phyloP scores from a whole-genome alignment of 1,139 yeast genomes.

The Zygotorulaspora mrakii region DNA sequence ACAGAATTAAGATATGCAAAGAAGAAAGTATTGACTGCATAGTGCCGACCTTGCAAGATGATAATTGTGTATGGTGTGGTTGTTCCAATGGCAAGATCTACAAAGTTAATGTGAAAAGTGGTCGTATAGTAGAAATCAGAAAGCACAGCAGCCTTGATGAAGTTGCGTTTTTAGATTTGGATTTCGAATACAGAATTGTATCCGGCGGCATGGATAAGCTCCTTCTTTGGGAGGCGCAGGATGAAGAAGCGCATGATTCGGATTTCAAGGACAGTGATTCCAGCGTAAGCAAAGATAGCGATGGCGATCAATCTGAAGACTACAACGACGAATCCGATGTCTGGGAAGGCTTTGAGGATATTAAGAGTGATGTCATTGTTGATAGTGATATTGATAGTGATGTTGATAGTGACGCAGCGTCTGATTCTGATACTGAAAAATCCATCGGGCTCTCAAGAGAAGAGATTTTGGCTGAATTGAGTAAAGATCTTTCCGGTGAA shows the following conservation, averaged over 20 bases:
- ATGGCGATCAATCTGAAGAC: not conserved
- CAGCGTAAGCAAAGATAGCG: constrained; percentile 4
- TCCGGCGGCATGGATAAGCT: constrained; percentile 80
- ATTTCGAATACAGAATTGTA: constrained; percentile 69
- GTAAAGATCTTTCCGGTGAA: constrained; percentile 28
- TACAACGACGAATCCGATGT: not conserved
- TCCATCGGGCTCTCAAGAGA: constrained; percentile 31
- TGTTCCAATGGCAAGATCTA: constrained; percentile 76
- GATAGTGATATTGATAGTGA: constrained; percentile 12
- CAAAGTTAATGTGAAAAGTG: constrained; percentile 61
- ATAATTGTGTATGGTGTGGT: constrained; percentile 75
- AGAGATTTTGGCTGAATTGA: constrained; percentile 32
- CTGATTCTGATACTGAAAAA: constrained; percentile 15
- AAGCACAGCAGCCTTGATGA: constrained; percentile 62
- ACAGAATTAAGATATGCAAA: constrained; percentile 67
- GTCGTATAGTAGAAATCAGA: constrained; percentile 63
- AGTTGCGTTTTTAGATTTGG: constrained; percentile 72
- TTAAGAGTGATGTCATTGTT: constrained; percentile 7
- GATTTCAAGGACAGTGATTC: constrained; percentile 28
- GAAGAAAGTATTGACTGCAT: constrained; percentile 77
- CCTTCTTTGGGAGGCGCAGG: constrained; percentile 59
- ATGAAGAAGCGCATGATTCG: not conserved
- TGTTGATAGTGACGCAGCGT: constrained; percentile 22
- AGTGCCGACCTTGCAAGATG: constrained; percentile 70
- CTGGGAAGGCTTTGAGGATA: not conserved